Conservation (phyloP, 768 basidiomycete genomes). For the Mycena polygramma region DNA sequence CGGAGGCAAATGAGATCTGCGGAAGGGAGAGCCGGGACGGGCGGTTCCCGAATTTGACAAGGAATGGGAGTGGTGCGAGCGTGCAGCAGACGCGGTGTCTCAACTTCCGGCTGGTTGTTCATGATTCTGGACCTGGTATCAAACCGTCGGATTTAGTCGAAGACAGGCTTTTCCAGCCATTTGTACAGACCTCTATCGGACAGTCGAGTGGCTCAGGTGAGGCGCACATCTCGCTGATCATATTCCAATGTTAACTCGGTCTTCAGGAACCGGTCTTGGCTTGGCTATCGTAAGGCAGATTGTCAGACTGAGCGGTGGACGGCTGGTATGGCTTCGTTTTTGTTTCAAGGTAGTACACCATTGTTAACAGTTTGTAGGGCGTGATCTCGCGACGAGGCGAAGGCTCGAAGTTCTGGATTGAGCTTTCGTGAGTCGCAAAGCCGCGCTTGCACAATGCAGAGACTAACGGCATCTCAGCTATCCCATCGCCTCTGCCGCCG, state of each 20-base stretch:
- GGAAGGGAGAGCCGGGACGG: too few relatives aligned
- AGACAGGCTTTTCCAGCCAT: conserved; percentile 42
- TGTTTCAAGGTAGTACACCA: background rate
- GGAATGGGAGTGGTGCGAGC: background rate
- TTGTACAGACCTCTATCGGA: conserved; percentile 52
- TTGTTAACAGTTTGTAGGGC: conserved; percentile 28
- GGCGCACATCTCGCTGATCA: background rate
- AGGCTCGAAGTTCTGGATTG: conserved; percentile 59
- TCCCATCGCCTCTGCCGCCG: conserved; percentile 25
- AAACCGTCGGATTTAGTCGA: conserved; percentile 42
- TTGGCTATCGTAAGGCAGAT: conserved; percentile 59
- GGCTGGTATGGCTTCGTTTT: conserved; percentile 43
- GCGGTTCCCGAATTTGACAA: background rate
- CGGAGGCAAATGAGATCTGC: too few relatives aligned
- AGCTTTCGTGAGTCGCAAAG: conserved; percentile 36
- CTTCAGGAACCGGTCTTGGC: conserved; percentile 52
- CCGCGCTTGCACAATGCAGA: background rate
- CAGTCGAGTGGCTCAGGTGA: conserved; percentile 51
- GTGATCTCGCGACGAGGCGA: conserved; percentile 47
- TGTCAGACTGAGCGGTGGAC: conserved; percentile 54
- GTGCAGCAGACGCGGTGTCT: conserved; percentile 33
- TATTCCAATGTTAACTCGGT: conserved; percentile 38
- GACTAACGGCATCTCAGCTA: conserved; percentile 2
- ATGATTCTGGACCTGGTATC: conserved; percentile 38
- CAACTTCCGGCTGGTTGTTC: conserved; percentile 38